phyloP scores from a whole-genome alignment of 148 eudicot genomes.

The Chenopodium album region DNA sequence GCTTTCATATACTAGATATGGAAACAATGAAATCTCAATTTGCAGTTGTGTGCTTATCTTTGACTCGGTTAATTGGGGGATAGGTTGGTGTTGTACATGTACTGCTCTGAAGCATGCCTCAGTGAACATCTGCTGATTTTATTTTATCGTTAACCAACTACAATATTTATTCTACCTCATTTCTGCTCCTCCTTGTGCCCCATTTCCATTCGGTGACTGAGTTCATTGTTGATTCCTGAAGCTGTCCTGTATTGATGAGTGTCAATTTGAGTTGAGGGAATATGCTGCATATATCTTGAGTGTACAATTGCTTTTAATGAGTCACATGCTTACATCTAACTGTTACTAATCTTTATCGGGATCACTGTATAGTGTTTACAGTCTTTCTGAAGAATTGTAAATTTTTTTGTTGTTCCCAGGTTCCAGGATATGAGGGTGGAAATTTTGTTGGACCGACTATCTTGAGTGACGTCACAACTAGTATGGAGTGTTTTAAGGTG shows the following conservation, averaged over 20 bases:
- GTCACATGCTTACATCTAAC: not conserved
- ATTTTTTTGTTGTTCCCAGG: slow-evolving; percentile 30
- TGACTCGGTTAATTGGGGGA: not conserved
- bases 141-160: not conserved
- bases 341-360: not conserved
- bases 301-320: not conserved
- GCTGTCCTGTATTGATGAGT: not conserved
- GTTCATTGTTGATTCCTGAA: not conserved
- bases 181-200: not conserved
- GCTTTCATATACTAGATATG: no score
- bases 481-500: slow-evolving; percentile 50
- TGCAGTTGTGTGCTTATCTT: not conserved
- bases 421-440: slow-evolving; percentile 41
- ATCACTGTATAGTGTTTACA: not conserved
- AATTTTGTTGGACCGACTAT: slow-evolving; percentile 54
- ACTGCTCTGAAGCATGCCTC: not conserved
- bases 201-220: not conserved
- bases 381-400: not conserved
- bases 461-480: slow-evolving; percentile 38
- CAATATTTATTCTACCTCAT: not conserved
- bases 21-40: not conserved
- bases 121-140: not conserved
- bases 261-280: not conserved
- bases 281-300: not conserved
- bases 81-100: not conserved